Evolutionary conservation across 2,329 filamentous ascomycete genomes (phyloP).

Genomic region (Aspergillus puulaauensis): DNA sequence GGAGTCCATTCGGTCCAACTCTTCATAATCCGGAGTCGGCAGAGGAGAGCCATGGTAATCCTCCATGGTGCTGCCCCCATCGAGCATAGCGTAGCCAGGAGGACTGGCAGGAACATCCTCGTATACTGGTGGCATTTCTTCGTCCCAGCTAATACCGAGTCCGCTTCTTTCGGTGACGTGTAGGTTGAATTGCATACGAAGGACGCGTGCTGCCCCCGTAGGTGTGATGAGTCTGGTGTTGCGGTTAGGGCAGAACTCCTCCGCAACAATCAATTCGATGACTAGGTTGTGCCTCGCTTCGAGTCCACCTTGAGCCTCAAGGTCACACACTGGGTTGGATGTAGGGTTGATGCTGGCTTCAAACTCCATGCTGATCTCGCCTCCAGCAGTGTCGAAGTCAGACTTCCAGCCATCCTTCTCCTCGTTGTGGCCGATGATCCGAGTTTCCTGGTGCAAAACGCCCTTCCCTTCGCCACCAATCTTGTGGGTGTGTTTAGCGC

Average conservation of each 20-base stretch:
- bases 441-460: constrained; percentile 69
- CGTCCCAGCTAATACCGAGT: constrained; percentile 93
- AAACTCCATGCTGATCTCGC: constrained; percentile 82
- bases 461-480: constrained; percentile 68
- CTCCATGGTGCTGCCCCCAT: constrained; percentile 44
- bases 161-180: constrained; percentile 79
- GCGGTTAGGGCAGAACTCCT: constrained; percentile 74
- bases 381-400: constrained; percentile 64
- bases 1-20: constrained; percentile 47
- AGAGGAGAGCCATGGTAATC: constrained; percentile 48
- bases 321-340: constrained; percentile 72
- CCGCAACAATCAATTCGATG: constrained; percentile 89
- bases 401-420: constrained; percentile 90
- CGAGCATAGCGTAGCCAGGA: constrained; percentile 61
- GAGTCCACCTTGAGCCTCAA: constrained; percentile 71
- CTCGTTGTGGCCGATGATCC: constrained; percentile 76
- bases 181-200: constrained; percentile 87
- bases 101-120: constrained; percentile 88
- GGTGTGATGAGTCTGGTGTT: constrained; percentile 75
- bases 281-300: constrained; percentile 82
- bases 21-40: constrained; percentile 43
- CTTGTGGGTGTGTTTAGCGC: constrained; percentile 70
- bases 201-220: constrained; percentile 84
- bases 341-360: constrained; percentile 60
- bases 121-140: constrained; percentile 91